Base-by-base conservation (phyloP, 2,329 filamentous ascomycete genomes). In the Huntiella decipiens region DNA sequence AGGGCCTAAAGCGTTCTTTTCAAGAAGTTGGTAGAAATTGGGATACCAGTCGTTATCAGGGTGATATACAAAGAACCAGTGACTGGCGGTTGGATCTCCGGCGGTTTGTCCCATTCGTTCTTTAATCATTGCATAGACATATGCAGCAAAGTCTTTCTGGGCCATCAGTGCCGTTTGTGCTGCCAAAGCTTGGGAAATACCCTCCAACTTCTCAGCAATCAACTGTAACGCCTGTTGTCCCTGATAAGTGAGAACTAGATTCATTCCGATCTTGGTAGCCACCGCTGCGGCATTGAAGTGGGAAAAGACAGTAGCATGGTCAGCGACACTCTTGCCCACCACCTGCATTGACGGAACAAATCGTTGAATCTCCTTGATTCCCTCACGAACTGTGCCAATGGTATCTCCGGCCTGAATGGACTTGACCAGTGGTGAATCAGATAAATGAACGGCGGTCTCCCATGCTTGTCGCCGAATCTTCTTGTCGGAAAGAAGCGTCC, bases 21-120 rank as follows among this genome's bases (percentile, higher is more conserved):
- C 56, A 11, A 63, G 50, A 0, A 63, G 54, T 5, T 61, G 57
- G 42, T 61, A 61, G 46, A 64, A 64, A 4, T 57, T 57, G 10
- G 61, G 59, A 37, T 64, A 61, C 62, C 62, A 64, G 41, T 62
- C 60, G 36, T 60, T 62, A 33, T 64, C 62, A 1, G 62, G 62
- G 28, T 64, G 62, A 33, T 58, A 64, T 2, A 64, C 54, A 32
- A 64, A 64, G 50, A 63, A 63, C 54, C 58, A 58, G 46, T 64
- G 62, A 4, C 60, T 54, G 16, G 51, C 53, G 22, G 53, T 48
- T 1, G 52, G 52, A 15, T 62, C 59, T 19, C 53, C 52, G 5
- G 54, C 53, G 4, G 59, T 58, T 47, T 60, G 57, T 4, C 52
- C 55, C 17, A 62, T 53, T 6, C 59, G 54, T 51, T 62, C 59